phyloP scores from a whole-genome alignment of 352 stramenopile species.

The Detonula confervacea region DNA sequence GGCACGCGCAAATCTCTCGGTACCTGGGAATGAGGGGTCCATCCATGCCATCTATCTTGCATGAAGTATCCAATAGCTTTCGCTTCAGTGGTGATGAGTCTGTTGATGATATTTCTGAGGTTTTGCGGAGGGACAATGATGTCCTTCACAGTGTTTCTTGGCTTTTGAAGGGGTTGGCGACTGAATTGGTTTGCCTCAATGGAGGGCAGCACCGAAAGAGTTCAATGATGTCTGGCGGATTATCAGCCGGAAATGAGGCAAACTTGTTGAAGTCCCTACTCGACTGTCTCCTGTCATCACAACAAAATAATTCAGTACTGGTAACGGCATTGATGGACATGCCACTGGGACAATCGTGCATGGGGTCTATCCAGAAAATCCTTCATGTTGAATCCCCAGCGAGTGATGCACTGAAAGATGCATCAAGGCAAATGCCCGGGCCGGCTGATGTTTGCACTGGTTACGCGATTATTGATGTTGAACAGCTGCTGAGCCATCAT shows the following conservation, averaged over 20 bases:
- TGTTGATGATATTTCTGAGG: slow-evolving; percentile 23
- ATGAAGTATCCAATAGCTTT: slow-evolving; percentile 44
- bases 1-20: slow-evolving; percentile 47
- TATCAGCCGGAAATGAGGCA: slow-evolving; percentile 4
- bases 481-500: slow-evolving; percentile 34
- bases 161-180: slow-evolving; percentile 72
- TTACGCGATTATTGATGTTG: slow-evolving; percentile 65
- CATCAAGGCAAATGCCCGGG: slow-evolving; percentile 43
- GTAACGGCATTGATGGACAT: slow-evolving; percentile 46
- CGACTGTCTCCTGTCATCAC: slow-evolving; percentile 46
- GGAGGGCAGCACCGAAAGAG: slow-evolving; percentile 3
- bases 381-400: slow-evolving; percentile 37
- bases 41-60: slow-evolving; percentile 50
- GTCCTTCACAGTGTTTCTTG: slow-evolving; percentile 74
- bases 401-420: slow-evolving; percentile 38
- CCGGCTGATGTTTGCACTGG: slow-evolving; percentile 56
- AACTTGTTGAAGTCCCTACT: slow-evolving; percentile 29
- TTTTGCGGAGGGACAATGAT: slow-evolving; percentile 53
- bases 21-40: slow-evolving; percentile 47
- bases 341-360: slow-evolving; percentile 39
- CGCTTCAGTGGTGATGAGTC: slow-evolving; percentile 23
- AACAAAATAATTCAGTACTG: slow-evolving; percentile 39
- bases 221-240: slow-evolving; percentile 14
- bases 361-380: slow-evolving; percentile 27
- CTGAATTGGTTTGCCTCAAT: slow-evolving; percentile 67